Evolutionary conservation across 2,329 filamentous ascomycete genomes (phyloP).

Genomic region (Diaporthe nobilis): DNA sequence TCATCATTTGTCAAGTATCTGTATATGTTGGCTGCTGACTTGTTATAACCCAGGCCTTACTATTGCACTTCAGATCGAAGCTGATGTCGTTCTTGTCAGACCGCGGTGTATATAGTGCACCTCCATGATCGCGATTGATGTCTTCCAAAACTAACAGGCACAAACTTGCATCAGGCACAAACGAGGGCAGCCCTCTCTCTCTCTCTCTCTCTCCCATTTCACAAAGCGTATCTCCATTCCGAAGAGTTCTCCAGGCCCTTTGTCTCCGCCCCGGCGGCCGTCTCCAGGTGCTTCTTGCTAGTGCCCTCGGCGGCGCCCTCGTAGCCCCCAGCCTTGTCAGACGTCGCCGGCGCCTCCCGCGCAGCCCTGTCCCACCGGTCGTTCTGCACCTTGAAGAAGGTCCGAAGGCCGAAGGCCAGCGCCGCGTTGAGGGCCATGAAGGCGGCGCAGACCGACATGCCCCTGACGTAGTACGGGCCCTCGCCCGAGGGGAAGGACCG

Average conservation of each 20-base stretch:
- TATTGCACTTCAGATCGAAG: too few relatives aligned
- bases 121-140: neutral
- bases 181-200: neutral
- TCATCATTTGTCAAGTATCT: neutral
- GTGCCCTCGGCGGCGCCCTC: neutral
- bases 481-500: conserved; percentile 69
- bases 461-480: conserved; percentile 55
- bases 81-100: neutral
- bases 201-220: neutral
- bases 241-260: conserved; percentile 31
- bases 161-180: neutral
- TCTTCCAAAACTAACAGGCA: neutral
- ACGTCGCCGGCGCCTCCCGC: conserved; percentile 41
- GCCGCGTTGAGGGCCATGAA: conserved; percentile 60
- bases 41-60: neutral
- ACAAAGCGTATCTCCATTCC: conserved; percentile 37
- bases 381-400: conserved; percentile 53
- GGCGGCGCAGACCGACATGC: conserved; percentile 56
- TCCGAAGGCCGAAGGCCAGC: conserved; percentile 51
- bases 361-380: conserved; percentile 50
- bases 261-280: neutral
- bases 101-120: neutral
- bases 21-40: neutral
- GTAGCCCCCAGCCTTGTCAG: conserved; percentile 16
- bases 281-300: neutral